These are phyloP conservation scores for Symbiodinium pilosum DNA, from an alignment of 73 alveolate genomes.

Conservation along the genomic window DNA sequence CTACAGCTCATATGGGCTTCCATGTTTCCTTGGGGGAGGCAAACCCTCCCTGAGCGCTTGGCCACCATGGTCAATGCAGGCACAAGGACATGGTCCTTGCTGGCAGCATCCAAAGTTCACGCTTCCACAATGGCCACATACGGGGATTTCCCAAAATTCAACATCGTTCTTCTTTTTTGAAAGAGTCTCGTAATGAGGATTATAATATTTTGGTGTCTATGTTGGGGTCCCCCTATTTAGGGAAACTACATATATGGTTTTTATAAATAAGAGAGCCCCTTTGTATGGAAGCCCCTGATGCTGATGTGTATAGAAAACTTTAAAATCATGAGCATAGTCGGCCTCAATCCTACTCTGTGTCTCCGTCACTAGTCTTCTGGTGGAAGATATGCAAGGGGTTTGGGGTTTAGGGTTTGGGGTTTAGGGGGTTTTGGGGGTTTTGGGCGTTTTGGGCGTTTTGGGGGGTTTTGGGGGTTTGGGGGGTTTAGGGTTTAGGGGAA, in stretches of 20 bases:
- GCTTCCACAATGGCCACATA: no score
- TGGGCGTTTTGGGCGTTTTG: not conserved
- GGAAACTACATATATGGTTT: no score
- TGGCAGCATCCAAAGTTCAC: not conserved
- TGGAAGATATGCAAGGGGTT: not conserved
- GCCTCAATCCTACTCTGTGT: not conserved
- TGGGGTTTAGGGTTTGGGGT: not conserved
- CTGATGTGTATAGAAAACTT: not conserved
- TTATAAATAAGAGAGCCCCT: no score
- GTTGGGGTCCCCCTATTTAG: not conserved
- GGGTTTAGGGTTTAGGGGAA: not conserved
- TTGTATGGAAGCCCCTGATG: no score
- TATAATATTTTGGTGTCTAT: not conserved
- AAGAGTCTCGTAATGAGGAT: not conserved
- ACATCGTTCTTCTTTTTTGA: no score
- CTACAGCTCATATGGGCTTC: no score
- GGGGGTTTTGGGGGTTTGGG: not conserved
- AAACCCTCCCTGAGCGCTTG: not conserved
- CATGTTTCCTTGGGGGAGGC: no score
- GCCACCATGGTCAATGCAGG: conserved; percentile 83
- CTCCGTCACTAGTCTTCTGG: not conserved
- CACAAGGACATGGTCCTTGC: conserved; percentile 83
- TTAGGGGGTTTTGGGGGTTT: not conserved
- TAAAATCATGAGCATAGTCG: no score
- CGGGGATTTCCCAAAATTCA: no score